These are phyloP conservation scores for Pleurotus eryngii DNA, from an alignment of 768 basidiomycete genomes.

Conservation along the genomic window DNA sequence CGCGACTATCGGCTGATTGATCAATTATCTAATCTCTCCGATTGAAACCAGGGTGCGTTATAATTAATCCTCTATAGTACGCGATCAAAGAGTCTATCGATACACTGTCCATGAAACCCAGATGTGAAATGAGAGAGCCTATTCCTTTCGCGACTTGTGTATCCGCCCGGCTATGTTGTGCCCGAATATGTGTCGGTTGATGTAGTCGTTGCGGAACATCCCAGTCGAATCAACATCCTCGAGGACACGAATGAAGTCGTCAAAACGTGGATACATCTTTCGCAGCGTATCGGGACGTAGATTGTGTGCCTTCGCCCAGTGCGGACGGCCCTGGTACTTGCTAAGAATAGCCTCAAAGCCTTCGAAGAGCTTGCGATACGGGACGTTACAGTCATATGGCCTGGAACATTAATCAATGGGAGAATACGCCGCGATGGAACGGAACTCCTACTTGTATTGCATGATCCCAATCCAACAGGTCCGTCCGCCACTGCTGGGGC, in stretches of 20 bases:
- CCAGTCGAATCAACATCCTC: conserved; percentile 69
- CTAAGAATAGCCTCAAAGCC: conserved; percentile 71
- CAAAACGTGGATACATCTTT: conserved; percentile 75
- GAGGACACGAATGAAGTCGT: conserved; percentile 69
- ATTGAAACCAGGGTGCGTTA: background rate
- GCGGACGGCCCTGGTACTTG: conserved; percentile 77
- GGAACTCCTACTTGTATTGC: conserved; percentile 80
- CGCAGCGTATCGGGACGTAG: conserved; percentile 64
- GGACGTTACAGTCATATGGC: conserved; percentile 80
- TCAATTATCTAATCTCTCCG: conserved; percentile 2
- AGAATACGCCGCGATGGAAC: background rate
- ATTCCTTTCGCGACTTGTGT: conserved; percentile 32
- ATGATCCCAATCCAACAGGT: conserved; percentile 97
- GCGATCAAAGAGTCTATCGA: background rate
- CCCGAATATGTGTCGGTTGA: conserved; percentile 83
- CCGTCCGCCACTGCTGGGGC: conserved; percentile 73
- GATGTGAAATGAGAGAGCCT: background rate
- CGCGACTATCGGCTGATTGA: background rate
- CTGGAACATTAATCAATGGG: conserved; percentile 34
- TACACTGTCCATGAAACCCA: background rate
- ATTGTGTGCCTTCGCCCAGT: conserved; percentile 94
- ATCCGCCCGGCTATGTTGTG: conserved; percentile 34
- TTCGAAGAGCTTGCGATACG: conserved; percentile 75
- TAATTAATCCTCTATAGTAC: background rate
- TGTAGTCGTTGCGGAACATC: conserved; percentile 85